Conservation (phyloP, 2,329 filamentous ascomycete species). For the Fusarium piperis region DNA sequence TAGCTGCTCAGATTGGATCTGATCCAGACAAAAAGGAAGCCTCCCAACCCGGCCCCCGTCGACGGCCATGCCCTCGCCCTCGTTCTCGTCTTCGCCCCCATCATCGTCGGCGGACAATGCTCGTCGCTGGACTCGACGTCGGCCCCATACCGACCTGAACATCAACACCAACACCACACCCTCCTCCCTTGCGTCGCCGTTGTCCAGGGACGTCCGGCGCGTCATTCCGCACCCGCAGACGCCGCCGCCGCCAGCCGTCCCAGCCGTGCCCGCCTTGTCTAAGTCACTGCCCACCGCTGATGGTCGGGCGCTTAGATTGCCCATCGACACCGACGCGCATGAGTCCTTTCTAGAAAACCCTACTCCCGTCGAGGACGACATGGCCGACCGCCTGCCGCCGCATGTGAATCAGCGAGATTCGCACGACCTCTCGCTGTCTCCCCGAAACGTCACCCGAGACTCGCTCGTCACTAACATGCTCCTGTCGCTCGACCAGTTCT, state of each 20-base stretch:
- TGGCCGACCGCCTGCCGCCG: conserved; percentile 40
- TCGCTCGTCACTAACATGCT: conserved; percentile 97
- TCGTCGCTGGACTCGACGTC: conserved; percentile 38
- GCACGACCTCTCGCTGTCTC: conserved; percentile 86
- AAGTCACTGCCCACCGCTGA: conserved; percentile 36
- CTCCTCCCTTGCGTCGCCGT: conserved; percentile 37
- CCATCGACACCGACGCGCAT: conserved; percentile 39
- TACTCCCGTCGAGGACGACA: conserved; percentile 44
- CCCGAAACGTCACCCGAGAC: conserved; percentile 81
- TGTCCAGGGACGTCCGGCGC: conserved; percentile 25
- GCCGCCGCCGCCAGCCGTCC: conserved; percentile 26
- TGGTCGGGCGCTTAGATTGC: conserved; percentile 41
- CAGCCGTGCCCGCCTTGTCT: conserved; percentile 26
- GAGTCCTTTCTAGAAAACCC: conserved; percentile 45
- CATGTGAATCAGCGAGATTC: conserved; percentile 65
- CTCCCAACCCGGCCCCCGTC: conserved; percentile 23
- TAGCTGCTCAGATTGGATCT: conserved; percentile 32
- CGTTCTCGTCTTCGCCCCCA: conserved; percentile 17
- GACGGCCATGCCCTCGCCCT: conserved; percentile 34
- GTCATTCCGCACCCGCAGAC: conserved; percentile 36
- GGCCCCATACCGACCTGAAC: conserved; percentile 37
- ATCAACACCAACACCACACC: conserved; percentile 34
- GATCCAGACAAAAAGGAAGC: conserved; percentile 34
- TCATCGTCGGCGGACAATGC: conserved; percentile 38
- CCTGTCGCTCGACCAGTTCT: conserved; percentile 87